Conservation (phyloP, 805 yeast genomes). For the Debaryomyces prosopidis region DNA sequence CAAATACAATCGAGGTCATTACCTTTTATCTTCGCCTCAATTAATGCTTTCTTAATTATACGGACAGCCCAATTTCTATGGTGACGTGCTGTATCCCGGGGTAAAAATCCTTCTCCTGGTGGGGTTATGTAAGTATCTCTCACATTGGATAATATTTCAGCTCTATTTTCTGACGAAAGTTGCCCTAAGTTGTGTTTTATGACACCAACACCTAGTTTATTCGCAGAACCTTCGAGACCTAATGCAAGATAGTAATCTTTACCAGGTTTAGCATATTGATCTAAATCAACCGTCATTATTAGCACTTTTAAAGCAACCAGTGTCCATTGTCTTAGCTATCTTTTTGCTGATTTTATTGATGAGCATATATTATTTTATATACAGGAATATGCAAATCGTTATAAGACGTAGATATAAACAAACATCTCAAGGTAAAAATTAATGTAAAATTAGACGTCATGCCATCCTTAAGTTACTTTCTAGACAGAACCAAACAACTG, state of each 20-base stretch:
- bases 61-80: slow-evolving; percentile 94
- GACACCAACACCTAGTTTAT: slow-evolving; percentile 92
- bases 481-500: slow-evolving; percentile 37
- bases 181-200: slow-evolving; percentile 72
- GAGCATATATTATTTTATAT: not conserved
- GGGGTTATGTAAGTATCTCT: slow-evolving; percentile 96
- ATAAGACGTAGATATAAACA: slow-evolving; percentile 1
- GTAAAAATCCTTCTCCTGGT: slow-evolving; percentile 97
- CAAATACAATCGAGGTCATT: slow-evolving; percentile 74
- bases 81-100: slow-evolving; percentile 95
- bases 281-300: slow-evolving; percentile 46
- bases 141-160: slow-evolving; percentile 81
- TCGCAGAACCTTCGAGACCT: slow-evolving; percentile 97
- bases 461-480: slow-evolving; percentile 21
- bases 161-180: slow-evolving; percentile 56
- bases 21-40: slow-evolving; percentile 54
- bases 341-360: no score
- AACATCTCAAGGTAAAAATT: not conserved
- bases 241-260: slow-evolving; percentile 65
- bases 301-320: not conserved
- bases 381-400: not conserved
- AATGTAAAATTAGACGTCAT: slow-evolving; percentile 4
- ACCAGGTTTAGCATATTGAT: slow-evolving; percentile 41
- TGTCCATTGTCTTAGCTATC: no score
- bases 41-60: slow-evolving; percentile 63